These are phyloP conservation scores for Linnemannia zychae DNA, from an alignment of 192 early-diverging fungal genomes.

Conservation along the genomic window DNA sequence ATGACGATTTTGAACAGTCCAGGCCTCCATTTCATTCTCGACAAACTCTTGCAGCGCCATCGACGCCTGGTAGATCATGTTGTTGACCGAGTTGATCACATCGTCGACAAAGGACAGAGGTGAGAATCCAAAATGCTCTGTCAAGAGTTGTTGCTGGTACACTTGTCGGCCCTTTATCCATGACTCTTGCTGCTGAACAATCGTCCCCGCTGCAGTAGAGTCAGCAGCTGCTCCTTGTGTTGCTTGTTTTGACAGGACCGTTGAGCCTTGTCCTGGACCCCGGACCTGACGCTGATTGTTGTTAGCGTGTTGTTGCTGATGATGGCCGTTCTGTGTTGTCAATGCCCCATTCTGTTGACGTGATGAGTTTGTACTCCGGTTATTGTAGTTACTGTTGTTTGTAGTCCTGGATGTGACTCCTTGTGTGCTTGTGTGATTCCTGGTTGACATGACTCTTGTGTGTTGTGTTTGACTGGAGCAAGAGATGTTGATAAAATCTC, in stretches of 20 bases:
- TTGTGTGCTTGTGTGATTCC: background rate
- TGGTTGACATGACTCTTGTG: background rate
- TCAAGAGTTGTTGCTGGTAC: constrained; percentile 65
- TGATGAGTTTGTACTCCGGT: background rate
- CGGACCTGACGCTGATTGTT: background rate
- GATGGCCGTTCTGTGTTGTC: background rate
- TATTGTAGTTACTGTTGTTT: background rate
- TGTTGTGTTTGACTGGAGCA: background rate
- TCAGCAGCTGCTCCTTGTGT: background rate
- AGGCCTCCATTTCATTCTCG: constrained; percentile 62
- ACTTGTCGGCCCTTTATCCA: constrained; percentile 36
- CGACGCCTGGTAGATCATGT: constrained; percentile 78
- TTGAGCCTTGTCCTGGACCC: background rate
- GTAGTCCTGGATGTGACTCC: background rate
- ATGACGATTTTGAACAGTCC: background rate
- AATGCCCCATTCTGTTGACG: background rate
- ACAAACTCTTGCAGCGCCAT: constrained; percentile 78
- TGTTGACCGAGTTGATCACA: constrained; percentile 83
- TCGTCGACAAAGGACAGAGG: constrained; percentile 88
- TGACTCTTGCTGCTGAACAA: constrained; percentile 21
- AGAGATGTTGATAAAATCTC: background rate
- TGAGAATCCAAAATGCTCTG: constrained; percentile 86
- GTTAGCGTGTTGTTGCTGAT: background rate
- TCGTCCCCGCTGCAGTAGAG: background rate
- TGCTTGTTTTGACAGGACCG: background rate